Base-by-base conservation (phyloP, 208 protist species). In the Leishmania tropica region DNA sequence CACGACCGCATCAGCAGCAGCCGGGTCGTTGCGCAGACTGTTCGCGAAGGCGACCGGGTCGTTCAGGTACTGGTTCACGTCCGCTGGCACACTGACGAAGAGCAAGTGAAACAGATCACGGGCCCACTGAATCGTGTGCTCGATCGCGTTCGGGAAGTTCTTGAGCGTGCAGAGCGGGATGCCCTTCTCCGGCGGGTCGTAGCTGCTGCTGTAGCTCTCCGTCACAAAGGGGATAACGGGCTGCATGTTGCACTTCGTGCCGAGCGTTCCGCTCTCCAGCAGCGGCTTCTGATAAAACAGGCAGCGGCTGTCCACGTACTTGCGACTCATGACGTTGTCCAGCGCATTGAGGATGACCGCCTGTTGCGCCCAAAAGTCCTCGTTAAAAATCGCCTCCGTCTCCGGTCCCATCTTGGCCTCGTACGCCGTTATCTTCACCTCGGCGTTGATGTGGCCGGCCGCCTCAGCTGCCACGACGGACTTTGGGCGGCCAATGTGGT, bases 121-220 rank as follows among this genome's bases (percentile, higher is more conserved):
- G 45, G 97, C 95, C 97, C 96, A 99, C 92, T 99, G 98, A 82
- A 99, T 99, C 13, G 98, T 99, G 90, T 99, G 99, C 89, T 99
- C 98, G 89, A 99, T 99, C 42, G 93, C 88, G 89, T 99, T 99
- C n/a, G 99, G 99, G 92, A 99, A 99, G 90, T 99, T 99, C 88
- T 99, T 99, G 31, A 99, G 90, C 24, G 99, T 99, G 92, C 99
- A 99, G n/a, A 99, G 94, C 42, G 99, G 99, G 84, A 99, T 99
- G 13, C 92, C 91, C 87, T 99, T 99, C 89, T 99, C 99, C 42
- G 99, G 99, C 37, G 99, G 99, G 88, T 99, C 99, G 78, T 93
- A 90, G 65, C 95, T 99, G 37, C 93, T 97, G 75, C 95, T 93
- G 94, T 99, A 99, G 74, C 93, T 99, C 90, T 99, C 99, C 37